Evolutionary conservation across 805 yeast genomes (phyloP).

Genomic region (Komagataella ulmi): DNA sequence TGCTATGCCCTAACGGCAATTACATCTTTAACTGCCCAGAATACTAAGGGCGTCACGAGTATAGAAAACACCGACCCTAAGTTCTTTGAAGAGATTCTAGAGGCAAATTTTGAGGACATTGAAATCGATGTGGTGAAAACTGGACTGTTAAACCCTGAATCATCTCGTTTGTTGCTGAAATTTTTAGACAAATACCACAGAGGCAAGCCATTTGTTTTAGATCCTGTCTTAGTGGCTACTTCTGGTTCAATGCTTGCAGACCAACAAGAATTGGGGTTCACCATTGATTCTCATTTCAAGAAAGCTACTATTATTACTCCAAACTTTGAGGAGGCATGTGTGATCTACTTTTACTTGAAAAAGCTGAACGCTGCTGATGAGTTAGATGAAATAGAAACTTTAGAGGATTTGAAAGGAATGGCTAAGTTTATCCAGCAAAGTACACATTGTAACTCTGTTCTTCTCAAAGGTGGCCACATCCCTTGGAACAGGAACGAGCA

Average conservation of each 20-base stretch:
- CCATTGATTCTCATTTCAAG: conserved; percentile 29
- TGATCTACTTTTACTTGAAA: conserved; percentile 35
- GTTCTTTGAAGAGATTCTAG: conserved; percentile 34
- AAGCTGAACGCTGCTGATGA: conserved; percentile 78
- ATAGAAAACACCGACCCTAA: conserved; percentile 30
- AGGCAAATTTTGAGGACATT: conserved; percentile 49
- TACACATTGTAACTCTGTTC: conserved; percentile 36
- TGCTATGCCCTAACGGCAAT: conserved; percentile 72
- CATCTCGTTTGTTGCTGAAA: conserved; percentile 31
- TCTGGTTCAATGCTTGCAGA: conserved; percentile 52
- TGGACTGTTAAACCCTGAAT: conserved; percentile 53
- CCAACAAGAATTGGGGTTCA: conserved; percentile 26
- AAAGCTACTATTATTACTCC: conserved; percentile 60
- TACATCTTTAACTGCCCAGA: conserved; percentile 74
- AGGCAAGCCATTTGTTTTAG: conserved; percentile 39
- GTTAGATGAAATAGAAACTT: conserved; percentile 9
- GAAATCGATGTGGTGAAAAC: conserved; percentile 61
- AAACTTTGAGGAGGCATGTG: conserved; percentile 54
- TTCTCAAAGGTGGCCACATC: conserved; percentile 78
- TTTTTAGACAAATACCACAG: conserved; percentile 18
- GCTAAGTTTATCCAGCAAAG: conserved; percentile 24
- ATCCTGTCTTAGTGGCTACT: conserved; percentile 78
- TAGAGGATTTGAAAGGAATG: conserved; percentile 21
- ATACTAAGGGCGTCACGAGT: conserved; percentile 33
- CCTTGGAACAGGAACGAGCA: conserved; percentile 25